Percentiles rank a stretch among this genome's conserved stretches.
phyloP scores from a whole-genome alignment of 2,329 filamentous ascomycete genomes.

The Aspergillus oerlinghausenensis region DNA sequence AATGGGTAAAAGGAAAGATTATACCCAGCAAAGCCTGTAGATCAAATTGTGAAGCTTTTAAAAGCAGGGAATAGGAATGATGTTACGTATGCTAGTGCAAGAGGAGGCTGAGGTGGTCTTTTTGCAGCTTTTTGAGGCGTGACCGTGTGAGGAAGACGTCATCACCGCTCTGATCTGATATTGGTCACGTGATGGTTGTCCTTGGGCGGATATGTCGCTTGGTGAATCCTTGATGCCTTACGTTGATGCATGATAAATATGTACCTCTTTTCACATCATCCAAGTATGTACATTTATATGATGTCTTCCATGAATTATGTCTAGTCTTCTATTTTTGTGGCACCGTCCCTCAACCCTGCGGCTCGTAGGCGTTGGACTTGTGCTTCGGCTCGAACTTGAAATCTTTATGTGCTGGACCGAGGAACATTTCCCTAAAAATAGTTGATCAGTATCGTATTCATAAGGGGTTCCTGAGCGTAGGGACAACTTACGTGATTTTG shows the following conservation, averaged over 20 bases:
- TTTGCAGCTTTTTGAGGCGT: constrained; percentile 14
- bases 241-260: neutral
- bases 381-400: constrained; percentile 98
- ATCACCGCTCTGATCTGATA: constrained; percentile 17
- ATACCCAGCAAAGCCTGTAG: constrained; percentile 3
- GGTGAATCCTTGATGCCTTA: too few relatives aligned
- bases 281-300: neutral
- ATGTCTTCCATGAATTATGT: neutral
- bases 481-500: constrained; percentile 76
- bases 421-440: constrained; percentile 80
- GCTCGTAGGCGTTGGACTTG: constrained; percentile 87
- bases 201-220: neutral
- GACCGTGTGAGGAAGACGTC: constrained; percentile 27
- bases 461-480: constrained; percentile 10
- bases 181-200: constrained; percentile 8
- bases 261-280: neutral
- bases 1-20: neutral
- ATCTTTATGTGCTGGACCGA: constrained; percentile 81
- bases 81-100: neutral
- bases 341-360: constrained; percentile 49
- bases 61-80: neutral
- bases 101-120: constrained; percentile 69
- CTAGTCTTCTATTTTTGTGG: neutral
- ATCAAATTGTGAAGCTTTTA: neutral
- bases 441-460: constrained; percentile 7